Evolutionary conservation across 768 basidiomycete species (phyloP).

Genomic region (Sporobolomyces phaffii): DNA sequence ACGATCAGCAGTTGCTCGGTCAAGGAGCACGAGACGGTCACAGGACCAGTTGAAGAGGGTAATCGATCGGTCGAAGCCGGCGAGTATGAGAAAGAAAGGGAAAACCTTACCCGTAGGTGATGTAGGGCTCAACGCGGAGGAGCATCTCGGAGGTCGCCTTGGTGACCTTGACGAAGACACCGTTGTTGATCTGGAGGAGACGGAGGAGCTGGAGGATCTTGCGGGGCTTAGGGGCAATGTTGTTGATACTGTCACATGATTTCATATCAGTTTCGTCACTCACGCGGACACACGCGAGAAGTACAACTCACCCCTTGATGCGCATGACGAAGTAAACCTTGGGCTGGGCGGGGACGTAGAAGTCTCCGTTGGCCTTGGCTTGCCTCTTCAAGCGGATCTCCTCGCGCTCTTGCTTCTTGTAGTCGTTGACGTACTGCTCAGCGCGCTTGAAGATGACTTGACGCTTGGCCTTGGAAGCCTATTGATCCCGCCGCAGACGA

Average conservation of each 20-base stretch:
- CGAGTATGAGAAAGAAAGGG: not conserved
- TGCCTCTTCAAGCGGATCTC: slow-evolving; percentile 90
- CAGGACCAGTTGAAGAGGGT: too few relatives aligned
- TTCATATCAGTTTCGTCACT: too few relatives aligned
- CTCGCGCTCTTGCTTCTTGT: slow-evolving; percentile 83
- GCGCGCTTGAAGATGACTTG: slow-evolving; percentile 99
- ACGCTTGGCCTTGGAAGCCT: slow-evolving; percentile 87
- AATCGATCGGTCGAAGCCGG: too few relatives aligned
- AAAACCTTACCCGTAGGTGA: slow-evolving; percentile 79
- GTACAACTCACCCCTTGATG: slow-evolving; percentile 91
- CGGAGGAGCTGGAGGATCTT: slow-evolving; percentile 98
- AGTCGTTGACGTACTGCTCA: slow-evolving; percentile 96
- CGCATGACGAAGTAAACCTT: slow-evolving; percentile 97
- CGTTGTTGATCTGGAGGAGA: slow-evolving; percentile 98
- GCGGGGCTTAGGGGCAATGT: slow-evolving; percentile 97
- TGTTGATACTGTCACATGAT: slow-evolving; percentile 98
- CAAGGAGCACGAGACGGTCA: too few relatives aligned
- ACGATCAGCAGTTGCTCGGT: too few relatives aligned
- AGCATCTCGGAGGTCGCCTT: slow-evolving; percentile 97
- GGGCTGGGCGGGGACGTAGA: slow-evolving; percentile 92
- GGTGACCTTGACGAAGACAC: slow-evolving; percentile 95
- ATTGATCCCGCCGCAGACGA: slow-evolving; percentile 14
- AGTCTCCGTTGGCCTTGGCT: slow-evolving; percentile 85
- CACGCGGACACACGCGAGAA: not conserved
- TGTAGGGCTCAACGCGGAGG: slow-evolving; percentile 90